These are phyloP conservation scores for Thuidium tamariscinum DNA, from an alignment of 225 moss, liverwort and hornwort genomes.

Conservation along the genomic window DNA sequence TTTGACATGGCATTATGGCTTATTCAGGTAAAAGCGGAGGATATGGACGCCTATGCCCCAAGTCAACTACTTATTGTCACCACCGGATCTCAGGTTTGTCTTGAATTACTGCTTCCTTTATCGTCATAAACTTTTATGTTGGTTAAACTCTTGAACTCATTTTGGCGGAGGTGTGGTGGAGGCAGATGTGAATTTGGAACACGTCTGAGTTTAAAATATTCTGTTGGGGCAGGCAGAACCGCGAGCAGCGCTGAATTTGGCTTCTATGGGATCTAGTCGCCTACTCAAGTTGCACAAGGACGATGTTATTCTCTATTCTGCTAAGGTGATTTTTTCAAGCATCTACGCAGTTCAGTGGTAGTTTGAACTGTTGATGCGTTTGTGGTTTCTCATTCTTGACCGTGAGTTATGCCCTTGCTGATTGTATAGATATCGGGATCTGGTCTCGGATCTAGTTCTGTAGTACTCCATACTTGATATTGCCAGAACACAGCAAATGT, in stretches of 20 bases:
- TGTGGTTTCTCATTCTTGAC: not conserved
- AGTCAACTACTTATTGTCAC: conserved; percentile 86
- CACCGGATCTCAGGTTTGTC: conserved; percentile 90
- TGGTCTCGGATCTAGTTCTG: not conserved
- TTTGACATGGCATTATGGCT: not conserved
- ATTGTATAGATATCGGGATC: not conserved
- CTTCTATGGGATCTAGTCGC: conserved; percentile 91
- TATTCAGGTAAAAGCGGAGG: conserved; percentile 87
- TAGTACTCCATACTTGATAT: not conserved
- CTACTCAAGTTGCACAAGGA: conserved; percentile 83
- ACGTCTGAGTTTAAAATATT: not conserved
- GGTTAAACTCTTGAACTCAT: not conserved
- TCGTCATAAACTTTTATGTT: not conserved
- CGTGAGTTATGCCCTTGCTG: not conserved
- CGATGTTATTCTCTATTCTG: conserved; percentile 88
- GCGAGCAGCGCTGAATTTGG: conserved; percentile 89
- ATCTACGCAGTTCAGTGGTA: not conserved
- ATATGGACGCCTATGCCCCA: conserved; percentile 86
- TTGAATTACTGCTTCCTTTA: not conserved
- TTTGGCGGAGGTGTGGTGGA: not conserved
- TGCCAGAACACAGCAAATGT: not conserved
- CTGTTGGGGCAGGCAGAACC: conserved; percentile 70
- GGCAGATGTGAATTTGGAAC: not conserved
- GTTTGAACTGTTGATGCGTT: not conserved
- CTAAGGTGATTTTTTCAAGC: conserved; percentile 43